phyloP scores from a whole-genome alignment of 768 basidiomycete species.

The Kwoniella dendrophila region DNA sequence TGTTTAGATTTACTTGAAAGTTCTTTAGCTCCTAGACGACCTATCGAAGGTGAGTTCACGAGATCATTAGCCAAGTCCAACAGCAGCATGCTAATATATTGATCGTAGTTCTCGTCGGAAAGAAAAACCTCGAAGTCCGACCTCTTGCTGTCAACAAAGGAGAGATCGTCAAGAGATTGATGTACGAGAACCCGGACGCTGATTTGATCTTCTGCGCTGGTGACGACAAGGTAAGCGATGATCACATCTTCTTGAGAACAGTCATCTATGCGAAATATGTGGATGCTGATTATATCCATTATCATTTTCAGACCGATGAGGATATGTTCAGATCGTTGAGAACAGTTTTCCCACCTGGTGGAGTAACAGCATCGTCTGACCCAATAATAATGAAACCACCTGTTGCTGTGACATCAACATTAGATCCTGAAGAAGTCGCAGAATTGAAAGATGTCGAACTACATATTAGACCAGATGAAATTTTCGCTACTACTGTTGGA shows the following conservation, averaged over 20 bases:
- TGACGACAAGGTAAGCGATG: conserved; percentile 78
- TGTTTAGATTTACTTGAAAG: conserved; percentile 95
- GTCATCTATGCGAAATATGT: too few relatives aligned
- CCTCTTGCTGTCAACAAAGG: conserved; percentile 97
- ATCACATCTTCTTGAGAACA: neutral
- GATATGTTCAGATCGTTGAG: conserved; percentile 96
- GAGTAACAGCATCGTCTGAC: conserved; percentile 44
- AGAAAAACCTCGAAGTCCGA: conserved; percentile 97
- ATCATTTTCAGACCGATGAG: conserved; percentile 76
- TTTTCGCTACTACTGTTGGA: conserved; percentile 94
- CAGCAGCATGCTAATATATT: neutral
- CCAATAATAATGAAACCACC: conserved; percentile 58
- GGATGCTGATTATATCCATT: neutral
- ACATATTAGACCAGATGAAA: conserved; percentile 65
- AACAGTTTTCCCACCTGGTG: conserved; percentile 61
- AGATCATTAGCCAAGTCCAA: neutral
- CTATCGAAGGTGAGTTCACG: conserved; percentile 75
- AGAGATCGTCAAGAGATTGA: conserved; percentile 91
- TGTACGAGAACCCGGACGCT: conserved; percentile 89
- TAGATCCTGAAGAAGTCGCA: conserved; percentile 53
- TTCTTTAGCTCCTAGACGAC: conserved; percentile 85
- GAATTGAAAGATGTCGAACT: conserved; percentile 63
- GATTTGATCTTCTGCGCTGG: conserved; percentile 98
- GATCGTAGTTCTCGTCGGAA: conserved; percentile 81
- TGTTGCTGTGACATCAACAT: conserved; percentile 61